A percentile compares a stretch with the other conserved stretches of the same genome.
These are phyloP conservation scores for Canna indica DNA, from an alignment of 176 grass and related monocot genomes.

Conservation along the genomic window DNA sequence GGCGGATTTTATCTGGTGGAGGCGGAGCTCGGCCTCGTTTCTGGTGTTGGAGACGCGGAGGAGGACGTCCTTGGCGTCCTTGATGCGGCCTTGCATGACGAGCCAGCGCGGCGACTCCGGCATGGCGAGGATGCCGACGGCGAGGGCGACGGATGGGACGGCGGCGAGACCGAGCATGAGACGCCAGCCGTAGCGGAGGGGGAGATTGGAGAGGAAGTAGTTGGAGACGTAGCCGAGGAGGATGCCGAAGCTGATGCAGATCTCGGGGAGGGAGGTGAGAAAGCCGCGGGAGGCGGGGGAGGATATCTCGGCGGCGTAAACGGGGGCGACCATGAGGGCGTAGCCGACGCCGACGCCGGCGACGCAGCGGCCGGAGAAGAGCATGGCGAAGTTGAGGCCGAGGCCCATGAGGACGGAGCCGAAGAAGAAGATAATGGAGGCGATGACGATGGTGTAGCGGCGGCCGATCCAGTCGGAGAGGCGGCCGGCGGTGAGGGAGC, in stretches of 20 bases:
- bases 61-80: constrained; percentile 1
- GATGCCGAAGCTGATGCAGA: constrained; percentile 16
- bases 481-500: constrained; percentile 12
- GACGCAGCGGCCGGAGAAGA: constrained; percentile 14
- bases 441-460: constrained; percentile 20
- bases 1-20: background rate
- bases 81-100: constrained; percentile 52
- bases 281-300: constrained; percentile 9
- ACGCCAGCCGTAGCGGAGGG: background rate
- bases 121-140: constrained; percentile 29
- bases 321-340: constrained; percentile 11
- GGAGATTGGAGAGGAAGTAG: constrained; percentile 2
- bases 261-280: constrained; percentile 18
- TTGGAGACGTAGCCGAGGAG: constrained; percentile 18
- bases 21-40: constrained; percentile 1
- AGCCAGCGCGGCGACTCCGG: constrained; percentile 89
- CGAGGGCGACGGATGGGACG: background rate
- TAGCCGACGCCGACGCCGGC: constrained; percentile 19
- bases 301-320: constrained; percentile 14
- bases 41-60: background rate
- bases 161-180: constrained; percentile 13
- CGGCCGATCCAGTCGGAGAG: constrained; percentile 19
- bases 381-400: constrained; percentile 5
- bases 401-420: constrained; percentile 13
- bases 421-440: constrained; percentile 6